These are phyloP conservation scores for Penicillium sp. DNA, from an alignment of 2,329 filamentous ascomycete species.

Conservation along the genomic window DNA sequence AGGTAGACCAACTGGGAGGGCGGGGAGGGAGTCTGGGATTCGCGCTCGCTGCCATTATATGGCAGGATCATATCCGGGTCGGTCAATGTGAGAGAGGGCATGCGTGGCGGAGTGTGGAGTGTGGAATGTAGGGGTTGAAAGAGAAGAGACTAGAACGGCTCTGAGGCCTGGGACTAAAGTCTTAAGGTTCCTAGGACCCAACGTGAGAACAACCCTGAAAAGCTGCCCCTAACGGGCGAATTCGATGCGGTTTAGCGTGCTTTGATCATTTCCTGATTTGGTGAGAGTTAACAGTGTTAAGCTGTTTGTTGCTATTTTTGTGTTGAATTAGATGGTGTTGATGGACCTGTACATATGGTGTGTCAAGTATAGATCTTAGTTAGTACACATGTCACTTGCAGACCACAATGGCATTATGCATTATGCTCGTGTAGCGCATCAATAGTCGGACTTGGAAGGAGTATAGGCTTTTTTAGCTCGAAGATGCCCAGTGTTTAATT, in stretches of 20 bases:
- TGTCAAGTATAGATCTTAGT: neutral
- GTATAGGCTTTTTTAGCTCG: constrained; percentile 4
- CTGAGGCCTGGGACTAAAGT: neutral
- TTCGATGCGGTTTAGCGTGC: constrained; percentile 20
- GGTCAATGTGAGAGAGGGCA: constrained; percentile 78
- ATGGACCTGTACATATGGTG: too few relatives aligned
- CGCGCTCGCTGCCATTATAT: constrained; percentile 55
- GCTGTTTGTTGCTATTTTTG: neutral
- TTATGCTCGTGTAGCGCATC: neutral
- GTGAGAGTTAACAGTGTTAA: constrained; percentile 10
- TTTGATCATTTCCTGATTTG: constrained; percentile 21
- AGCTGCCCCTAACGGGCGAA: constrained; percentile 17
- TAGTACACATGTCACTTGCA: neutral
- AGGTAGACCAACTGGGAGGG: constrained; percentile 48
- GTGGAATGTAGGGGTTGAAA: constrained; percentile 1
- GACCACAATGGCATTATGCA: neutral
- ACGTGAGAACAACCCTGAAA: constrained; percentile 9
- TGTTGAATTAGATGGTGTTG: neutral
- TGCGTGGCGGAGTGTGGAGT: constrained; percentile 29
- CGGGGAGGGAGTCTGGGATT: constrained; percentile 48
- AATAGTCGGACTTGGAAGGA: neutral
- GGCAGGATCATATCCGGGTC: constrained; percentile 95
- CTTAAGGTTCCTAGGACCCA: neutral
- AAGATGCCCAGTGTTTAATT: constrained; percentile 12
- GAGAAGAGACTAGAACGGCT: neutral